Evolutionary conservation across 2,329 filamentous ascomycete genomes (phyloP), one percentile per base, ranked within the genome.

Genomic region (Neurospora sp.): DNA sequence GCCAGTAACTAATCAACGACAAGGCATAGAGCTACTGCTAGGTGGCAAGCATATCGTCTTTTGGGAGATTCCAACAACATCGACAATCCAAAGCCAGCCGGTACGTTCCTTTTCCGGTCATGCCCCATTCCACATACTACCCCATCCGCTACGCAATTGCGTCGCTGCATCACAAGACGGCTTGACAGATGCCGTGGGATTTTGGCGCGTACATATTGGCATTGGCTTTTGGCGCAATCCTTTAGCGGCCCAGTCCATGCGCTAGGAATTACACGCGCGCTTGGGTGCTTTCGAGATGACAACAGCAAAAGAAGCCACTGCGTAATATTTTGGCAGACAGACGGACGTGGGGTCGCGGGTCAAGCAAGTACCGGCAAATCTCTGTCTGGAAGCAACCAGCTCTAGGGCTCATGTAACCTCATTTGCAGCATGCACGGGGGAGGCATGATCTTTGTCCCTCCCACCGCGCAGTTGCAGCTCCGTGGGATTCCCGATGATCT

Each of bases 11-110:
- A 62, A 62, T 17, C 23, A 33, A 13, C 52, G 15, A 36, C 15
- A 36, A 36, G 52, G 4, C 7, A 33, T 62, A 62, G 28, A 62
- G 52, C 71, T 73, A 52, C 72, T 73, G 67, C 71, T 73, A 73
- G 72, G 72, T 73, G 72, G 72, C 70, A 66, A 68, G 38, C 23
- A 68, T n/a, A 62, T 36, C 28, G 52, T 62, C 28, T 62, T 62
- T 62, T 33, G 28, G 28, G 28, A 28, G 28, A 28, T 28, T 17
- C 15, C 52, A 8, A 36, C 23, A 62, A 17, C 28, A 36, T 36
- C 28, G 15, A 62, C 15, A 62, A 33, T 15, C 23, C 13, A 33
- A 33, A 62, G 23, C 23, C 13, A 62, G 28, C 23, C 52, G 52
- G 52, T 62, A 36, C 52, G 52, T 62, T 62, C 7, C 11, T 52